Base-by-base conservation (phyloP, 495 filamentous ascomycete species). In the Tetracladium marchalianum region DNA sequence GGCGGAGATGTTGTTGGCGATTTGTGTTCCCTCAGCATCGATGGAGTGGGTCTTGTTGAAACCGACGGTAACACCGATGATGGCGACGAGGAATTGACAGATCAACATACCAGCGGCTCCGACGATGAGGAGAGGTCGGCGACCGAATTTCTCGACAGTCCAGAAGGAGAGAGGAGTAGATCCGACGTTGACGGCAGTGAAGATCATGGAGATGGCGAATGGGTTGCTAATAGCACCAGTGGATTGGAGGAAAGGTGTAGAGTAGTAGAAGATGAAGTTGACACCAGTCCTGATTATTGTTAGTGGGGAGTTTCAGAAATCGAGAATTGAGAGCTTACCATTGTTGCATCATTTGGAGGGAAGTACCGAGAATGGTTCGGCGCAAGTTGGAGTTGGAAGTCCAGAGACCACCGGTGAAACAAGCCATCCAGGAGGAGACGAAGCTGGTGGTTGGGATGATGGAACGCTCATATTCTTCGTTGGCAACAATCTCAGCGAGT, bases 181-280 rank as follows among this genome's bases (percentile, higher is more conserved):
- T 59, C 62, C 67, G 33, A 93, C 86, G 66, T 93, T 95, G 71
- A 93, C 81, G 47, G 89, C 73, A 55, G 84, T 90, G 49, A 81
- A 87, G 67, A 93, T 74, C 56, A 95, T 69, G 47, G 71, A 77
- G 58, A 90, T 85, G 36, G 90, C 62, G 76, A 93, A 93, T 40
- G 81, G 73, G 68, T 89, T 77, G 33, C 50, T 50, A 57, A 93
- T 84, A 53, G 83, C 78, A 40, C 76, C 72, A 2, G 81, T 81
- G 27, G 81, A 70, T 62, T 77, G 64, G 68, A 92, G 84, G 77
- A 90, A 90, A 41, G 80, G 75, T 22, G 84, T 87, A 37, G 81
- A 81, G 63, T 84, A 92, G 73, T 90, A 94, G 77, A 93, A 90
- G 68, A 93, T 81, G 70, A 92, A 90, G 73, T 93, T 92, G 66